phyloP scores from a whole-genome alignment of 306 rosid species.

The Delonix regia region DNA sequence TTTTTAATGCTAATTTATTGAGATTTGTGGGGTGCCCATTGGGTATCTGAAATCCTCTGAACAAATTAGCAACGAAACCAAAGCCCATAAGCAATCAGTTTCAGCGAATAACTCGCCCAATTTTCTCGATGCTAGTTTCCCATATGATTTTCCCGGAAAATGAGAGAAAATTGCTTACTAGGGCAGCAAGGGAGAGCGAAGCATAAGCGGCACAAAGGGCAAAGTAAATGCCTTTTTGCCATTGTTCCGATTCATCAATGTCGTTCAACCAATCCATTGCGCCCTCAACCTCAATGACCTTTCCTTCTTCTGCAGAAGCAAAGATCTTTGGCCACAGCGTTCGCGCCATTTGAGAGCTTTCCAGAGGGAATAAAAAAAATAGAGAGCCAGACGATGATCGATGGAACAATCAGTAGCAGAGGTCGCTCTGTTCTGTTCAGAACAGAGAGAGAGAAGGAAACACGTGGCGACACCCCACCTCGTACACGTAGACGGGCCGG shows the following conservation, averaged over 20 bases:
- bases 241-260: constrained; percentile 45
- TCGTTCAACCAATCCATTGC: constrained; percentile 43
- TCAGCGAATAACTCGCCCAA: not conserved
- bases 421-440: not conserved
- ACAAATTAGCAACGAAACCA: not conserved
- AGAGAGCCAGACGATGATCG: constrained; percentile 14
- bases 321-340: constrained; percentile 37
- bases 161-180: constrained; percentile 42
- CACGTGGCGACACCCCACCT: constrained; percentile 34
- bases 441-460: constrained; percentile 3
- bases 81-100: not conserved
- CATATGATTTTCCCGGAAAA: not conserved
- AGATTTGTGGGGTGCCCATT: not conserved
- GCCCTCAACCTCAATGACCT: constrained; percentile 1
- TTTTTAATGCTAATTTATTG: not conserved
- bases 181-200: constrained; percentile 56
- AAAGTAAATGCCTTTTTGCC: constrained; percentile 53
- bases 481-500: constrained; percentile 29
- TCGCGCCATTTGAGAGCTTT: constrained; percentile 33
- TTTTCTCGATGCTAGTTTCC: not conserved
- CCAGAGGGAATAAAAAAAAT: not conserved
- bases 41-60: not conserved
- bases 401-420: not conserved
- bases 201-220: constrained; percentile 55
- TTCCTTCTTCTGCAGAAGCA: constrained; percentile 37